Evolutionary conservation across 208 protist species (phyloP), one percentile per base, ranked within the genome.

Genomic region (Trypanosoma platydactyli): DNA sequence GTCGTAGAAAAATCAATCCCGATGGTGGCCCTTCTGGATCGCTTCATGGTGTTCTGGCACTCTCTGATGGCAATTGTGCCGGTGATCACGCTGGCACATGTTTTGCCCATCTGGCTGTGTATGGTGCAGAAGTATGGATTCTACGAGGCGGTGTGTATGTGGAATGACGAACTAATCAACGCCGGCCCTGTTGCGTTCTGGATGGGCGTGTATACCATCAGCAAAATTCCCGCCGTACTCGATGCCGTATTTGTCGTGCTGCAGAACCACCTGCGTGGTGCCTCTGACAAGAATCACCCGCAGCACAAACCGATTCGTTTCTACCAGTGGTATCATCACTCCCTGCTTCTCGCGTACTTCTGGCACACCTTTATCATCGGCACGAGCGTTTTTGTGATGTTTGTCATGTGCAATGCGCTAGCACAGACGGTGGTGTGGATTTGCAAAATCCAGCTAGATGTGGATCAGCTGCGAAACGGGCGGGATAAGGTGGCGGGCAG

Each of bases 201-300:
- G 29, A 68, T 85, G n/a, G 50, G 60, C 16, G 60, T 82, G n/a
- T 79, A 85, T 27, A 77, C 83, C 48, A 68, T 84, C 22, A 80
- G 76, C 40, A 91, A 92, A 76, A 76, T 91, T 0, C 68, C 62
- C 16, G 86, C 92, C 74, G 73, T 93, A 35, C 15, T 91, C 12
- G 84, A 92, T 71, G 90, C 80, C 20, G 41, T 89, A 45, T 90
- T 94, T 63, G 76, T 96, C 33, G 75, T 95, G 27, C 45, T 94
- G 49, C 69, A 84, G 16, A 88, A 95, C 63, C 77, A 54, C 46
- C 12, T 68, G 3, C 51, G 24, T 55, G 51, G 51, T 15, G 5
- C 51, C 25, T 45, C 41, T n/a, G 29, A 58, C 51, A 56, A 51
- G 60, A 35, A 3, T 33, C 65, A 48, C 27, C 53, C 48, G 20